Evolutionary conservation across 257 asterid genomes (phyloP).

Genomic region (Schizonepeta tenuifolia): DNA sequence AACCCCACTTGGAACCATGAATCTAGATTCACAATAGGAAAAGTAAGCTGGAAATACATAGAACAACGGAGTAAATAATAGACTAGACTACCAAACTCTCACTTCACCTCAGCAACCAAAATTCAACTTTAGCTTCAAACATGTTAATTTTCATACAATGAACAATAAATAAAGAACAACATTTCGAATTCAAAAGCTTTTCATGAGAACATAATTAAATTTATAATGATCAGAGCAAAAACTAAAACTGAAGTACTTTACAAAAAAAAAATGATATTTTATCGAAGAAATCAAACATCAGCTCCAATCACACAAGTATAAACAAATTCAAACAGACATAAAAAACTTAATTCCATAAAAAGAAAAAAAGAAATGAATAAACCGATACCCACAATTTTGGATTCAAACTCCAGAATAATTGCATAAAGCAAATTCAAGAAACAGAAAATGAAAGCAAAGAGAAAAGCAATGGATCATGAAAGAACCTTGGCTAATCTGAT

Average conservation of each 20-base stretch:
- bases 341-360: background rate
- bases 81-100: background rate
- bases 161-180: background rate
- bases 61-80: background rate
- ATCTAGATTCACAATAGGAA: conserved; percentile 55
- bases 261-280: background rate
- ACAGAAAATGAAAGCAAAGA: background rate
- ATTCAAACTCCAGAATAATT: background rate
- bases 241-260: background rate
- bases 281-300: background rate
- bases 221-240: background rate
- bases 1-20: conserved; percentile 99
- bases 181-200: background rate
- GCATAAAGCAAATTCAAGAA: background rate
- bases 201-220: background rate
- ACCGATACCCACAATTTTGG: background rate
- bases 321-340: background rate
- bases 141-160: background rate
- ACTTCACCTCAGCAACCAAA: background rate
- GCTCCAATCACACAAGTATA: background rate
- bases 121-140: conserved; percentile 2
- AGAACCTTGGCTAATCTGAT: conserved; percentile 76
- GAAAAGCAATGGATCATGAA: background rate
- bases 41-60: conserved; percentile 7
- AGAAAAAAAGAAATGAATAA: background rate